Percentiles rank a stretch among this genome's conserved stretches.
Evolutionary conservation across 1,284 basidiomycete species (phyloP).

Genomic region (Porodaedalea pini): DNA sequence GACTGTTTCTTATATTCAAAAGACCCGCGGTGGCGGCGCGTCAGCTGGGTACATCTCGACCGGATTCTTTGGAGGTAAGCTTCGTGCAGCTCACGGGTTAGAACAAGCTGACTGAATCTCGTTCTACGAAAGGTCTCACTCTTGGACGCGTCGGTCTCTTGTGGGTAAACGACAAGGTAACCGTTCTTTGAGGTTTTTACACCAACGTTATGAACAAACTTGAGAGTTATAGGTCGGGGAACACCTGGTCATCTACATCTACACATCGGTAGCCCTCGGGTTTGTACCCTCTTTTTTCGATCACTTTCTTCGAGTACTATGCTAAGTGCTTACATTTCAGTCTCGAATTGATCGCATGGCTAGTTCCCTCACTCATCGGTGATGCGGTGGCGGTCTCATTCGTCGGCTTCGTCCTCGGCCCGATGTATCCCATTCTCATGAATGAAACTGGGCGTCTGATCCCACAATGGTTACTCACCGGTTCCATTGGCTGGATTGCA

Average conservation of each 20-base stretch:
- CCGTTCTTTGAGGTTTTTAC: not conserved
- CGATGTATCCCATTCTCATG: constrained; percentile 55
- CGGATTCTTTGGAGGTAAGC: constrained; percentile 33
- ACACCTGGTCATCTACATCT: constrained; percentile 38
- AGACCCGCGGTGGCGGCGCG: constrained; percentile 30
- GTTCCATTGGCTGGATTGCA: constrained; percentile 52
- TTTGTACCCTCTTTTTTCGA: constrained; percentile 22
- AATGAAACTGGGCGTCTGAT: constrained; percentile 45
- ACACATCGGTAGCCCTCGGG: constrained; percentile 36
- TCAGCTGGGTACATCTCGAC: constrained; percentile 33
- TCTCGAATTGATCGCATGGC: constrained; percentile 62
- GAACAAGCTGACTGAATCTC: not conserved
- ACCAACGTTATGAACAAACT: not conserved
- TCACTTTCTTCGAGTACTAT: not conserved
- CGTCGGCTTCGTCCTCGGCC: constrained; percentile 49
- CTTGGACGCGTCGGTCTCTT: constrained; percentile 43
- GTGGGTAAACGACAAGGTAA: constrained; percentile 48
- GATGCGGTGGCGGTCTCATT: constrained; percentile 58
- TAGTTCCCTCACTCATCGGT: constrained; percentile 54
- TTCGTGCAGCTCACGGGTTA: not conserved
- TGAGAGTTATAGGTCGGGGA: constrained; percentile 37
- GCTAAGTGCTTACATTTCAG: constrained; percentile 28
- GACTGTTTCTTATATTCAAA: constrained; percentile 35
- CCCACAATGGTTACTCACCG: constrained; percentile 49
- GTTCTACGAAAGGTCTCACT: constrained; percentile 35